Evolutionary conservation across 257 asterid genomes (phyloP), one percentile per base, ranked within the genome.

Genomic region (Solanum arcanum): DNA sequence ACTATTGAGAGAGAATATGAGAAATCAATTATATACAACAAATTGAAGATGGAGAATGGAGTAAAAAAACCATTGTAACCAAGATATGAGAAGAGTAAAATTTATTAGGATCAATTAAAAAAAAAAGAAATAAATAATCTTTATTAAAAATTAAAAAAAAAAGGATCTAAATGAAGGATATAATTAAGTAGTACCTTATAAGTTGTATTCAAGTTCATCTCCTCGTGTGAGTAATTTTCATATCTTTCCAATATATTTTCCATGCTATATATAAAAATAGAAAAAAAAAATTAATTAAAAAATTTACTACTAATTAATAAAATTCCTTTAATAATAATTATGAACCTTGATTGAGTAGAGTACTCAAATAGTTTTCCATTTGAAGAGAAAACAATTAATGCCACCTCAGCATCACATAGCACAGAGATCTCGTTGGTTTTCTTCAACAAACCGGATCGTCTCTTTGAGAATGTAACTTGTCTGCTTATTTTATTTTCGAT

Each of bases 191-290:
- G 94, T 90, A 93, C 98, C 96, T 91, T 86, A 33, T 72, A 72
- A 44, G 90, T 86, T 87, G 84, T 89, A 44, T 41, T 80, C n/a
- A 86, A 52, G 84, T 88, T 88, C 83, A 87, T 89, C 85, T 91
- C 96, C 18, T 92, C 92, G 86, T 41, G 81, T 3, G 92, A 86
- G 83, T 88, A 89, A 83, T 91, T 91, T 83, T 95, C 98, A 41
- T 95, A 94, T 87, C 93, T 92, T 80, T 93, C 94, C 86, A 95
- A 70, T 84, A 93, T 92, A 86, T 85, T 90, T 77, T 90, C 98
- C 94, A 95, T 93, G 76, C 98, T 95, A 75, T 90, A 88, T 89
- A 85, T 69, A 85, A 74, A 64, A 46, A 62, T 25, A 35, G 85
- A 78, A 27, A 42, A 29, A 77, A 77, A 31, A 37, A 56, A 1